Percentiles rank a stretch among this genome's conserved stretches.
Evolutionary conservation across 306 rosid genomes (phyloP).

Genomic region (Glycyrrhiza uralensis): DNA sequence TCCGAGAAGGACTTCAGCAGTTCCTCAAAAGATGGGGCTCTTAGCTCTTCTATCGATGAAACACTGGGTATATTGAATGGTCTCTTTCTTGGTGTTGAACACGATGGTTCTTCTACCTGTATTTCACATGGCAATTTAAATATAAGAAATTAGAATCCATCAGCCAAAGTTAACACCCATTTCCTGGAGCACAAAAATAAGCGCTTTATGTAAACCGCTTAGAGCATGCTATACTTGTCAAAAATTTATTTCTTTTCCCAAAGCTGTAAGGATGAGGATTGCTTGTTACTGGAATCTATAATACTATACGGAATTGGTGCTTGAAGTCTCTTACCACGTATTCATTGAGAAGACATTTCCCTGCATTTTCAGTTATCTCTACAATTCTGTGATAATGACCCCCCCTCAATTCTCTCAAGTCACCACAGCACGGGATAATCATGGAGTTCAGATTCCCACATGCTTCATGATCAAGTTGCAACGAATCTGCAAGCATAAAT

Average conservation of each 20-base stretch:
- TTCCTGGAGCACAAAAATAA: too few relatives aligned
- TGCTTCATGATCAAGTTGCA: slow-evolving; percentile 93
- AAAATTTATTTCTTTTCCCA: too few relatives aligned
- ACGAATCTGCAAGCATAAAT: slow-evolving; percentile 65
- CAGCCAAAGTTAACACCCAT: too few relatives aligned
- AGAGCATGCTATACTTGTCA: too few relatives aligned
- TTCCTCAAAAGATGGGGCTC: slow-evolving; percentile 93
- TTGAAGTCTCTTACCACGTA: slow-evolving; percentile 64
- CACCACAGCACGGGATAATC: slow-evolving; percentile 86
- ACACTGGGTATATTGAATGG: slow-evolving; percentile 80
- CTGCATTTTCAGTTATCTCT: slow-evolving; percentile 92
- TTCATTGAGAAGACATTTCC: slow-evolving; percentile 76
- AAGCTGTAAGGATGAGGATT: too few relatives aligned
- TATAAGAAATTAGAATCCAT: too few relatives aligned
- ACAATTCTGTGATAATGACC: slow-evolving; percentile 89
- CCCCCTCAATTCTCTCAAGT: slow-evolving; percentile 83
- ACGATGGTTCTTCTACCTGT: slow-evolving; percentile 96
- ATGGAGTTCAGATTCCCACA: slow-evolving; percentile 81
- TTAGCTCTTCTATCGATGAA: slow-evolving; percentile 82
- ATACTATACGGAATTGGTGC: not conserved
- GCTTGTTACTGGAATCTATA: too few relatives aligned
- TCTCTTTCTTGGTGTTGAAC: slow-evolving; percentile 95
- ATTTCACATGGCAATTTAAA: slow-evolving; percentile 2
- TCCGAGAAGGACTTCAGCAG: slow-evolving; percentile 86
- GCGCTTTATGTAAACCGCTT: too few relatives aligned